Evolutionary conservation across 805 yeast genomes (phyloP), one percentile per base, ranked within the genome.

Genomic region (Nadsonia fulvescens): DNA sequence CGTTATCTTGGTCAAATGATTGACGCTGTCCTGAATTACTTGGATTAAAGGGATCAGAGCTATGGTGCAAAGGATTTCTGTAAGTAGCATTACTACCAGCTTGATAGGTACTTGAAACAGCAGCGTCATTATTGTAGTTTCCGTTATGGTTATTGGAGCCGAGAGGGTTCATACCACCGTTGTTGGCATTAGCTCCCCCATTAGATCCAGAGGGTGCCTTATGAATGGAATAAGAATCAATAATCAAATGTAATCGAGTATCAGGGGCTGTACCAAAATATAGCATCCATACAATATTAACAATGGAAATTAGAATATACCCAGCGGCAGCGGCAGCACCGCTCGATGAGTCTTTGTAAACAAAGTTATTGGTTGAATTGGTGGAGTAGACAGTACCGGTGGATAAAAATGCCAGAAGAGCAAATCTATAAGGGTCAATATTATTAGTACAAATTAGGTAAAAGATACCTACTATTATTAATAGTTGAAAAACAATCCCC

Each of bases 281-380:
- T 32, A 81, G 57, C 23, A 86, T 58, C 93, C 94, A 89, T 32
- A 77, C 53, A 24, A 83, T 45, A 46, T 89, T 81, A 33, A 79
- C 58, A 48, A 86, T 79, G 10, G 89, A 70, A 23, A 81, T 54
- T 25, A 86, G 55, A 30, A 86, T 77, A 37, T 78, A 74, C 5
- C 98, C 96, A 0, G 96, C 94, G 3, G 92, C 77, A 5, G 92
- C 83, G 14, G 94, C 91, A 27, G 77, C 76, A 33, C 65, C 59
- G 9, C 73, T 65, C 0, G 89, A 58, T 11, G 65, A 62, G 13
- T 54, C 50, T 14, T 67, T 51, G 54, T 86, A 89, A 15, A 89
- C 76, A 38, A 83, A 59, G 38, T 63, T 66, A 39, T 81, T 83
- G 11, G 83, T 68, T 27, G 83, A 66, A 55, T 82, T 83, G 12